Evolutionary conservation across 1,284 basidiomycete species (phyloP), one percentile per base, ranked within the genome.

Genomic region (Pisolithus thermaeus): DNA sequence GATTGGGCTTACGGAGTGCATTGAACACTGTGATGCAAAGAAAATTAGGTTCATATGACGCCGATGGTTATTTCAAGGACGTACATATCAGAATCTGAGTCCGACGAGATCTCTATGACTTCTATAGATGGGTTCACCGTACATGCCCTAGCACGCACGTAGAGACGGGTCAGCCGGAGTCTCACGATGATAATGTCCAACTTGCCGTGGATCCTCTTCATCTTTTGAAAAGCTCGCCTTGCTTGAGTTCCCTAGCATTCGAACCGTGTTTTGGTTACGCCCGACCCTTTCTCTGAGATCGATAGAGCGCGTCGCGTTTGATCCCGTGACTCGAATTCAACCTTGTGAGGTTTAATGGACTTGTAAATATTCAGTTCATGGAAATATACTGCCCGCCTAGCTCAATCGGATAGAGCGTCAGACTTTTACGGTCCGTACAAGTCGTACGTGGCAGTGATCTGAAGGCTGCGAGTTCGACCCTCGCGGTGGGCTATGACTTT

Each of bases 381-480:
- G 6, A 3, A 2, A 14, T 35, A 14, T 12, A 35, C 3, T n/a
- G 82, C 82, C 83, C 78, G 83, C 82, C 82, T 85, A 85, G 83
- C 83, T 87, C 84, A 86, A 85, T 87, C 81, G 83, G 83, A 81
- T 84, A 87, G 84, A 87, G 84, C 83, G 81, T 86, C 84, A 84
- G 83, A 84, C 84, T 86, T 69, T 71, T 67, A 71, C 53, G 43
- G 52, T 63, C 51, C n/a, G n/a, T n/a, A n/a, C n/a, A n/a, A n/a
- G n/a, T n/a, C n/a, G 60, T 61, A 47, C 64, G 63, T 56, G 47
- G 50, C 44, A 61, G 66, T 59, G 58, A 83, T 85, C 83, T 85
- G 86, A 88, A 87, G 85, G 85, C 84, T 89, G 86, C 83, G 83
- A 87, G 85, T 89, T 89, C 85, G 86, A 89, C 84, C 84, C 86